Evolutionary conservation across 2,329 filamentous ascomycete species (phyloP).

Genomic region (Trichoderma gracile): DNA sequence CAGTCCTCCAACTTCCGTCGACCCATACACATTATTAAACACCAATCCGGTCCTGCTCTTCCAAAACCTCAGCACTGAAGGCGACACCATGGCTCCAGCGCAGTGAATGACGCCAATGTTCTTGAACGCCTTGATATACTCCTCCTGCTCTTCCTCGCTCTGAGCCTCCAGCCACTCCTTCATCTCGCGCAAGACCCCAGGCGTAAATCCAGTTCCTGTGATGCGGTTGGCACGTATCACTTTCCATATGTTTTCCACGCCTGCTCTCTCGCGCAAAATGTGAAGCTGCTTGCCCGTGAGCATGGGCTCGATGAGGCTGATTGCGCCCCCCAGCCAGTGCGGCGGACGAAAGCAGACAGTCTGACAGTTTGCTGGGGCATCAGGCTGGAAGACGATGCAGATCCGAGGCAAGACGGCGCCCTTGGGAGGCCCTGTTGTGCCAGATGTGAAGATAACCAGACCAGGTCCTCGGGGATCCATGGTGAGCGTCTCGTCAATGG

Average conservation of each 20-base stretch:
- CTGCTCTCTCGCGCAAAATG: conserved; percentile 24
- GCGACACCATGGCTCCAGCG: conserved; percentile 19
- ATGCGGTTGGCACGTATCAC: conserved; percentile 24
- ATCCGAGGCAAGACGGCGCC: conserved; percentile 58
- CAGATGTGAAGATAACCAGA: conserved; percentile 56
- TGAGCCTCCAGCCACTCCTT: conserved; percentile 25
- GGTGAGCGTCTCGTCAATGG: conserved; percentile 20
- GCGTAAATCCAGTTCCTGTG: conserved; percentile 26
- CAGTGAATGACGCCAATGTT: conserved; percentile 11
- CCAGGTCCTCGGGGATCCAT: conserved; percentile 28
- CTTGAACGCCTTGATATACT: conserved; percentile 23
- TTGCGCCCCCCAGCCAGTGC: conserved; percentile 30
- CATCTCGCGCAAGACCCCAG: conserved; percentile 26
- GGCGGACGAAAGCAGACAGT: conserved; percentile 28
- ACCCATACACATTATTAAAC: conserved; percentile 27
- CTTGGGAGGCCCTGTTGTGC: conserved; percentile 50
- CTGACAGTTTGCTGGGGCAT: conserved; percentile 14
- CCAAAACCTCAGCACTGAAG: conserved; percentile 27
- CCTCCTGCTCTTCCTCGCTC: conserved; percentile 15
- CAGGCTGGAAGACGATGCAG: conserved; percentile 2
- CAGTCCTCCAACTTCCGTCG: conserved; percentile 26
- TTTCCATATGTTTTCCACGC: conserved; percentile 25
- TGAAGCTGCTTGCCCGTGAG: conserved; percentile 28
- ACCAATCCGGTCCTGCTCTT: conserved; percentile 19
- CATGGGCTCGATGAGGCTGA: conserved; percentile 24